These are phyloP conservation scores for Isatis tinctoria DNA, from an alignment of 345 rosid species.

Conservation along the genomic window DNA sequence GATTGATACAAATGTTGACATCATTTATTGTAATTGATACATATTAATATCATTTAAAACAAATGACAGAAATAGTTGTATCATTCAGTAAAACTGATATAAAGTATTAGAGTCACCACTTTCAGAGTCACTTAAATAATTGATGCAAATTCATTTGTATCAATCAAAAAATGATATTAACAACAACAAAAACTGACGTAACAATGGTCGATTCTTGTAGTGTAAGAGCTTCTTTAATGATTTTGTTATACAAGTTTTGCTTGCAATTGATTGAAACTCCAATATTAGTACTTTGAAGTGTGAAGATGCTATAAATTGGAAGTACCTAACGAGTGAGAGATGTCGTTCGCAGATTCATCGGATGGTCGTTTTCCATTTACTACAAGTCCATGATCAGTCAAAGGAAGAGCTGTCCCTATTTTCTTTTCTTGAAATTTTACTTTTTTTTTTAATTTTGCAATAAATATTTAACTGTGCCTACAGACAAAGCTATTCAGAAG, in stretches of 20 bases:
- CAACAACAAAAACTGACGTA: too few relatives aligned
- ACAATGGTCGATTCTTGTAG: too few relatives aligned
- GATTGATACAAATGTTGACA: too few relatives aligned
- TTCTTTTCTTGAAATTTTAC: neutral
- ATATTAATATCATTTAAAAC: too few relatives aligned
- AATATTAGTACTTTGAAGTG: neutral
- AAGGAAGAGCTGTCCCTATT: neutral
- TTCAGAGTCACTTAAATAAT: too few relatives aligned
- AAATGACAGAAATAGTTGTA: too few relatives aligned
- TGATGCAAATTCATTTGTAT: too few relatives aligned
- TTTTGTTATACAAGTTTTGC: neutral
- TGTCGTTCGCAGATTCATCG: neutral
- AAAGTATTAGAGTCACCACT: too few relatives aligned
- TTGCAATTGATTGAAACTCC: constrained; percentile 2
- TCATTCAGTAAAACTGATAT: too few relatives aligned
- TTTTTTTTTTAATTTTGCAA: neutral
- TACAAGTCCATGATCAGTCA: neutral
- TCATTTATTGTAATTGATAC: too few relatives aligned
- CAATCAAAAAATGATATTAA: too few relatives aligned
- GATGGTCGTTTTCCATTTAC: neutral
- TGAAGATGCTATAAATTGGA: neutral
- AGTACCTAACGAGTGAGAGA: neutral
- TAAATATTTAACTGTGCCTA: neutral
- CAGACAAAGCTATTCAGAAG: neutral
- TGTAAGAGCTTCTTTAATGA: too few relatives aligned